Evolutionary conservation across 192 early-diverging fungal genomes (phyloP), one percentile per base, ranked within the genome.

Genomic region (Pilobolus umbonatus): DNA sequence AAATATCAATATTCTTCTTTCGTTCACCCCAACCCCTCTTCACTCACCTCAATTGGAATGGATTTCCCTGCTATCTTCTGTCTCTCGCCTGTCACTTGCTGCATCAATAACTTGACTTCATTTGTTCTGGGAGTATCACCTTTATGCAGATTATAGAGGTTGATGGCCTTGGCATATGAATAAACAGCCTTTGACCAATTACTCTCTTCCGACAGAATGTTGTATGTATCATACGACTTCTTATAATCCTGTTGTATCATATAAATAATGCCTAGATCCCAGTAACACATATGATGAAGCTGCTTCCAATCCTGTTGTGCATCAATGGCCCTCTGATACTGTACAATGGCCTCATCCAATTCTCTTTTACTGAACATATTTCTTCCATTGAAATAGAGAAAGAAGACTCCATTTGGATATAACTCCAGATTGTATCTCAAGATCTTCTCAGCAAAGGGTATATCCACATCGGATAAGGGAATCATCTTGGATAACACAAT

Each of bases 181-280:
- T 90, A 96, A 6, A 86, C 83, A 5, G 89, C 87, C 56, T 87
- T 87, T 61, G 87, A 85, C 93, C 93, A 96, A 45, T 87, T 85
- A 60, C 86, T 91, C 58, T 96, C 92, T 47, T 79, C 76, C 43
- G 73, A 69, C 29, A 96, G 69, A 4, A 78, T 76, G 14, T 76
- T 77, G 63, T 85, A 88, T 11, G 81, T 80, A 14, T 82, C 69
- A 34, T 68, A 75, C 0, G 86, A 85, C 5, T 75, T 76, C 25
- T 73, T 60, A 76, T 85, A 93, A 30, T 84, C 73, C 0, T 70
- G 67, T 19, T 86, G 66, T 38, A 85, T 75, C 69, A 85, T 81
- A 49, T 78, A 76, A 47, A 80, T 81, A 35, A 87, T 69, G 12
- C 86, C 80, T 15, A 87, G 71, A 59, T 93, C 93, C 89, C 91